phyloP scores from a whole-genome alignment of 139 green algal species.

The Tetradesmus lagerheimii region DNA sequence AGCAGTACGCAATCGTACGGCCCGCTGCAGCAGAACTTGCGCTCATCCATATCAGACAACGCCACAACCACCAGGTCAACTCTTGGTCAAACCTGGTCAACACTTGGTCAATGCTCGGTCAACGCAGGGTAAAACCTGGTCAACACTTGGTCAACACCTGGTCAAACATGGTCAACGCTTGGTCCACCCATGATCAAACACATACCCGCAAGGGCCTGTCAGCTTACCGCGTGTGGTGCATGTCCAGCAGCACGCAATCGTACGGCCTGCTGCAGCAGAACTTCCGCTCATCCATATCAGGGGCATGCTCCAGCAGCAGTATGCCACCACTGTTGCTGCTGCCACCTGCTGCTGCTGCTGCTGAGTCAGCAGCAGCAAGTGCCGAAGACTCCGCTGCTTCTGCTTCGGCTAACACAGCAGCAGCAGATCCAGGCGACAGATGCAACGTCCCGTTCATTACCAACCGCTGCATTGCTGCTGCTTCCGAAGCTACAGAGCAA shows the following conservation, averaged over 20 bases:
- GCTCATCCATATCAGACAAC: no score
- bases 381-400: constrained; percentile 7
- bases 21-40: constrained; percentile 32
- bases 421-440: background rate
- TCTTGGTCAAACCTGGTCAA: no score
- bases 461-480: constrained; percentile 61
- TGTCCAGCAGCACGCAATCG: no score
- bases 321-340: background rate
- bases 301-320: constrained; percentile 48
- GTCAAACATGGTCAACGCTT: no score
- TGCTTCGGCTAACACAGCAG: background rate
- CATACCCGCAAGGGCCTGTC: no score
- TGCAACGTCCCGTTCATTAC: constrained; percentile 51
- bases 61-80: no score
- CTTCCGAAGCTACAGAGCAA: constrained; percentile 65
- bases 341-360: constrained; percentile 28
- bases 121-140: no score
- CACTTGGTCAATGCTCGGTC: no score
- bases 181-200: no score
- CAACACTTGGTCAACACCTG: no score
- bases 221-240: no score
- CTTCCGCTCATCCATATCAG: constrained; percentile 19
- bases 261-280: no score
- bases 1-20: constrained; percentile 70
- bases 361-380: background rate